Percentiles rank a stretch among this genome's conserved stretches.
Conservation (phyloP, 148 eudicot genomes). For the Nepenthes gracilis region DNA sequence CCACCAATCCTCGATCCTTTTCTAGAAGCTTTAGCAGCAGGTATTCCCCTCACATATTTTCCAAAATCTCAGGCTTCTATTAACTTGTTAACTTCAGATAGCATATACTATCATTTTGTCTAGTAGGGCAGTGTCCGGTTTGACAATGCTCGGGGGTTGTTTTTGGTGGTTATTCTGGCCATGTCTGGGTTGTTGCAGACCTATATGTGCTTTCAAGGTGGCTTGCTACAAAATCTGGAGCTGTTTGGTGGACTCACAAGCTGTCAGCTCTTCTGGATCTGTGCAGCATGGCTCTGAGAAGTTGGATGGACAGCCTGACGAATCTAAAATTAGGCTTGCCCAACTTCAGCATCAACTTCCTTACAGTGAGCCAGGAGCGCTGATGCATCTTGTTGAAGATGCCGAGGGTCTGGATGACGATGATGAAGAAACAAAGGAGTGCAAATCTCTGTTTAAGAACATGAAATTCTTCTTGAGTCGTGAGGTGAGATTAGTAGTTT, state of each 20-base stretch:
- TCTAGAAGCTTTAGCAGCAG: slow-evolving; percentile 85
- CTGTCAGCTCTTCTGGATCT: slow-evolving; percentile 12
- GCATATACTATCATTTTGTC: not conserved
- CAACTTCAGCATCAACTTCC: slow-evolving; percentile 94
- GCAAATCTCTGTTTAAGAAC: slow-evolving; percentile 62
- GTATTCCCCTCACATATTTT: slow-evolving; percentile 13
- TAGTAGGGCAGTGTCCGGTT: not conserved
- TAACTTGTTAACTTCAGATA: not conserved
- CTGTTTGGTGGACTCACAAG: slow-evolving; percentile 14
- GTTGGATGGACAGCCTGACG: slow-evolving; percentile 26
- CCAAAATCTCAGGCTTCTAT: not conserved
- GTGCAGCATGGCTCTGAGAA: slow-evolving; percentile 17
- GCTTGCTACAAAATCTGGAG: slow-evolving; percentile 38
- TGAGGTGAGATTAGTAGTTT: slow-evolving; percentile 49
- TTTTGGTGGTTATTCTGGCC: not conserved
- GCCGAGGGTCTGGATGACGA: slow-evolving; percentile 50
- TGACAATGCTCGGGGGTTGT: not conserved
- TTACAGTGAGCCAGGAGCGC: slow-evolving; percentile 66
- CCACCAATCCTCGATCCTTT: slow-evolving; percentile 90
- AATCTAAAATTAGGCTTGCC: slow-evolving; percentile 73
- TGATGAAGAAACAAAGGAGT: slow-evolving; percentile 66
- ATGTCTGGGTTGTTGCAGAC: slow-evolving; percentile 34
- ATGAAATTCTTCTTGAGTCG: slow-evolving; percentile 81
- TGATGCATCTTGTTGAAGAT: slow-evolving; percentile 79
- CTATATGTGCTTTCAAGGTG: slow-evolving; percentile 75